A percentile compares a stretch with the other conserved stretches of the same genome.
Conservation (phyloP, 768 basidiomycete species). For the Mycena sanguinolenta region DNA sequence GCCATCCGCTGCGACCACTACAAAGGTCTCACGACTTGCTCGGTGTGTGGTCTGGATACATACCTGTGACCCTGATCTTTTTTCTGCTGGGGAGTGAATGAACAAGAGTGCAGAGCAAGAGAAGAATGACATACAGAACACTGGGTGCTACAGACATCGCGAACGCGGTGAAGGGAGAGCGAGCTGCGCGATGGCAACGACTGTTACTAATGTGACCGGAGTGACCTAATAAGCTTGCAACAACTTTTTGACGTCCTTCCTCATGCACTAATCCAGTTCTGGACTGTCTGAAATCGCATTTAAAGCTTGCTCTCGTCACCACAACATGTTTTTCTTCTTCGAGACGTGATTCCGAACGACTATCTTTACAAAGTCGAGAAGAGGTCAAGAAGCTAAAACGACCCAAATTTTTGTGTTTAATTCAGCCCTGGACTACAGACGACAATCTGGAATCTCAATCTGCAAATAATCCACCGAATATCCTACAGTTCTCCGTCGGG, state of each 20-base stretch:
- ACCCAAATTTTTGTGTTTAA: no score
- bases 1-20: slow-evolving; percentile 96
- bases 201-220: no score
- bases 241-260: no score
- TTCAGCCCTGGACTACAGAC: no score
- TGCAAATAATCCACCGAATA: slow-evolving; percentile 24
- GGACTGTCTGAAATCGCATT: no score
- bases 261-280: no score
- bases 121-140: slow-evolving; percentile 55
- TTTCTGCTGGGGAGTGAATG: slow-evolving; percentile 60
- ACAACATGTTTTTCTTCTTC: background rate
- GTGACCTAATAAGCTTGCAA: no score
- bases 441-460: slow-evolving; percentile 17
- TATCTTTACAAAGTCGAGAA: no score
- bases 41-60: slow-evolving; percentile 33
- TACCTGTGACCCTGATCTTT: slow-evolving; percentile 86
- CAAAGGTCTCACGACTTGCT: slow-evolving; percentile 23
- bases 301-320: no score
- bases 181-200: slow-evolving; percentile 15
- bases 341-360: no score
- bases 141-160: slow-evolving; percentile 62
- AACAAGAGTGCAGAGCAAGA: slow-evolving; percentile 22
- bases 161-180: slow-evolving; percentile 5
- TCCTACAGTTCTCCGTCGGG: slow-evolving; percentile 16
- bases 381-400: no score